Conservation (phyloP, 2,329 filamentous ascomycete genomes). For the Sporothrix luriei region DNA sequence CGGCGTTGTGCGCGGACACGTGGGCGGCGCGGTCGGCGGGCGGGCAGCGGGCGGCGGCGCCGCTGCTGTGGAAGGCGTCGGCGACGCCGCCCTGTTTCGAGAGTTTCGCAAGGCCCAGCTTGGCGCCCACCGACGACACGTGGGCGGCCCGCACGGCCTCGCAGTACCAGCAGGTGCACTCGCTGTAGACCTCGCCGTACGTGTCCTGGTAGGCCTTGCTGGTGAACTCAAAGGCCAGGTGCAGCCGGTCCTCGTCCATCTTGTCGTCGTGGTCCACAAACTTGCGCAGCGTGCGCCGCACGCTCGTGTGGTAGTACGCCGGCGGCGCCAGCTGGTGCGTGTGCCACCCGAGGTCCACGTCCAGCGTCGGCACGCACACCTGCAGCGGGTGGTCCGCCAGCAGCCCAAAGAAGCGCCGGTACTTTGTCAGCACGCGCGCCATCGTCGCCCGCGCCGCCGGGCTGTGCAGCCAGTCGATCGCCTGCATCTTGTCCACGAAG, state of each 20-base stretch:
- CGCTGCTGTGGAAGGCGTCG: conserved; percentile 54
- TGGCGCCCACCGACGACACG: conserved; percentile 50
- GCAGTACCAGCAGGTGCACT: conserved; percentile 84
- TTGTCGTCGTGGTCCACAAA: conserved; percentile 87
- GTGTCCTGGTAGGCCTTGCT: conserved; percentile 67
- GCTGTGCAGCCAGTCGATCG: conserved; percentile 76
- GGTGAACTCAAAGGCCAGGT: conserved; percentile 71
- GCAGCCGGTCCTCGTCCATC: conserved; percentile 68
- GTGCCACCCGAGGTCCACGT: conserved; percentile 78
- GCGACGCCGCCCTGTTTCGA: conserved; percentile 51
- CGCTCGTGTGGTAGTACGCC: conserved; percentile 56
- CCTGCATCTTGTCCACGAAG: conserved; percentile 72
- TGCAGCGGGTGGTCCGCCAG: conserved; percentile 53
- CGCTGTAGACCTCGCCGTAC: conserved; percentile 69
- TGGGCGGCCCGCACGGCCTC: conserved; percentile 66
- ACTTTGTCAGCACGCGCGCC: conserved; percentile 65
- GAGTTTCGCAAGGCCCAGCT: conserved; percentile 51
- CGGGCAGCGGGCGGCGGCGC: conserved; percentile 51
- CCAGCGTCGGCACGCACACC: conserved; percentile 69
- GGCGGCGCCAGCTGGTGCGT: conserved; percentile 72
- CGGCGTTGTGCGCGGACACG: conserved; percentile 72
- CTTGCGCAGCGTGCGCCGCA: conserved; percentile 40
- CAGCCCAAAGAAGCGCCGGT: conserved; percentile 63
- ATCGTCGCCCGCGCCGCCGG: conserved; percentile 66
- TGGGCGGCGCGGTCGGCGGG: conserved; percentile 64